Percentiles rank a stretch among this genome's conserved stretches.
These are phyloP conservation scores for Blastomyces emzantsi DNA, from an alignment of 2,329 filamentous ascomycete genomes.

Conservation along the genomic window DNA sequence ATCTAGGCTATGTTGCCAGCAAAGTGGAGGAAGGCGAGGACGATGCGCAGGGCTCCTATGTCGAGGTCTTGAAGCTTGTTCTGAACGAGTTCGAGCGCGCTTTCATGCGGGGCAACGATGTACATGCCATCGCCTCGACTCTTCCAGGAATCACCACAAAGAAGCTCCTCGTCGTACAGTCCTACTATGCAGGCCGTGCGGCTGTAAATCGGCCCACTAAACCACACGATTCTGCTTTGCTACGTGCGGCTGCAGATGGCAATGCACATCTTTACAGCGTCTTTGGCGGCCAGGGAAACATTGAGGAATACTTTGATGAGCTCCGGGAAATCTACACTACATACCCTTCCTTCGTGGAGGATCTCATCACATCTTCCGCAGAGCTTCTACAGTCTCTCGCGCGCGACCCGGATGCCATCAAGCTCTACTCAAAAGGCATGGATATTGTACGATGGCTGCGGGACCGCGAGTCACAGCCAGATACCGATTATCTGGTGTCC, in stretches of 20 bases:
- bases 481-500: slow-evolving; percentile 88
- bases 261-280: slow-evolving; percentile 84
- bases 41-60: slow-evolving; percentile 75
- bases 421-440: slow-evolving; percentile 94
- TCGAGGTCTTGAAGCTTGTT: slow-evolving; percentile 84
- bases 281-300: slow-evolving; percentile 96
- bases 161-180: slow-evolving; percentile 79
- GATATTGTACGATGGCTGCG: slow-evolving; percentile 92
- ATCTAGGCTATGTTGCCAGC: slow-evolving; percentile 78
- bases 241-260: slow-evolving; percentile 77
- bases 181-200: slow-evolving; percentile 83
- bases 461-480: slow-evolving; percentile 78
- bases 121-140: slow-evolving; percentile 76
- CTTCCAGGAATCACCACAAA: slow-evolving; percentile 88
- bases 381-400: slow-evolving; percentile 80
- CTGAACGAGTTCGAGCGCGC: slow-evolving; percentile 94
- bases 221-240: slow-evolving; percentile 84
- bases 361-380: slow-evolving; percentile 70
- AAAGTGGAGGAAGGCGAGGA: slow-evolving; percentile 93
- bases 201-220: slow-evolving; percentile 80
- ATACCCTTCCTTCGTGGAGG: slow-evolving; percentile 82
- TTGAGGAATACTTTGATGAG: slow-evolving; percentile 99
- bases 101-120: slow-evolving; percentile 91
- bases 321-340: slow-evolving; percentile 83
- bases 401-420: slow-evolving; percentile 75